Evolutionary conservation across 495 filamentous ascomycete species (phyloP).

Genomic region (Tuber melanosporum): DNA sequence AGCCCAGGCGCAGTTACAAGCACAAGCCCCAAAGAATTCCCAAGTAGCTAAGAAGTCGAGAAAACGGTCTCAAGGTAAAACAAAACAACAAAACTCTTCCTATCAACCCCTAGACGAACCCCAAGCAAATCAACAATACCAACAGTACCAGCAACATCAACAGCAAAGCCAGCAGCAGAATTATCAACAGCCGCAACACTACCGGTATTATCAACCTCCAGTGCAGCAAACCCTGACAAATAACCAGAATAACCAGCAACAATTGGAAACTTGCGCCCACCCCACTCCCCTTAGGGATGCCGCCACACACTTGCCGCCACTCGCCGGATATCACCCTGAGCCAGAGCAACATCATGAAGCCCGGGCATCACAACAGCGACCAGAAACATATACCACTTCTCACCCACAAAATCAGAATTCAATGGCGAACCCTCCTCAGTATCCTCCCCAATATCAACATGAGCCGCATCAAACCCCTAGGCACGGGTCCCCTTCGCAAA

Average conservation of each 20-base stretch:
- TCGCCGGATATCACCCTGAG: neutral
- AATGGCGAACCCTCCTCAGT: neutral
- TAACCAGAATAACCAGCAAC: neutral
- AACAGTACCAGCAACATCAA: neutral
- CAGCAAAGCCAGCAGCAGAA: neutral
- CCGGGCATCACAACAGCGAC: neutral
- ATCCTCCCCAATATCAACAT: neutral
- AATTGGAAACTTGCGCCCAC: neutral
- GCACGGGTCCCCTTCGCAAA: neutral
- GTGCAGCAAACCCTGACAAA: neutral
- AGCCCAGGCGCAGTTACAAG: slow-evolving; percentile 5
- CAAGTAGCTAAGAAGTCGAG: slow-evolving; percentile 8
- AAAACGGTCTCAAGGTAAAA: neutral
- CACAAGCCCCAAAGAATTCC: slow-evolving; percentile 6
- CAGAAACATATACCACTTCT: slow-evolving; percentile 5
- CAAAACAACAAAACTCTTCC: slow-evolving; percentile 8
- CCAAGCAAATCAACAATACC: neutral
- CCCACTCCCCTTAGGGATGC: neutral
- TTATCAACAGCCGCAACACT: neutral
- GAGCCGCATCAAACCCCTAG: neutral
- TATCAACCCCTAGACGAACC: neutral
- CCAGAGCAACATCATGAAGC: slow-evolving; percentile 5
- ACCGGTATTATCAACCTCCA: neutral
- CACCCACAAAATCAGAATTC: slow-evolving; percentile 9
- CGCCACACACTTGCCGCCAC: neutral